Evolutionary conservation across 371 early-diverging fungal species (phyloP), one percentile per base, ranked within the genome.

Genomic region (Pancytospora epiphaga): DNA sequence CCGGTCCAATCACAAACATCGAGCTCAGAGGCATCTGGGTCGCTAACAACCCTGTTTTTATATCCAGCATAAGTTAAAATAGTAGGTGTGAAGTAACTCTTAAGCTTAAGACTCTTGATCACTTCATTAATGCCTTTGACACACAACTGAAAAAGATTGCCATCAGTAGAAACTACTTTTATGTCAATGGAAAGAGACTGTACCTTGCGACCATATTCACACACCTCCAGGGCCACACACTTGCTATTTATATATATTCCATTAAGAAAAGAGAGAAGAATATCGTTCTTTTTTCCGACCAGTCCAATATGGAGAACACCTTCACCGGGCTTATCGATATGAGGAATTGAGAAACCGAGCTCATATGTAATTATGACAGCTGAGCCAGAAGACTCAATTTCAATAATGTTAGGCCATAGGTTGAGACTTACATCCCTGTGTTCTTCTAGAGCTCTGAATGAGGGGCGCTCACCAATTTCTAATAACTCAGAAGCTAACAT

Each of bases 281-380:
- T 27, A 29, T 54, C 56, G 56, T 54, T 54, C 56, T 54, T 54
- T 34, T 29, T 54, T 9, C 29, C 29, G 30, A 19, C 56, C 30
- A 54, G 29, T 19, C 9, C 9, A 54, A 54, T 54, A 6, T 54
- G 56, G 56, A 54, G 19, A 34, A 54, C 19, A 34, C 56, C 56
- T 19, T 54, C 56, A 19, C 29, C 29, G 9, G 56, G 56, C 56
- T 19, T 9, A 19, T 54, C 56, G 9, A 19, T 6, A 54, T 54
- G 19, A 9, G 56, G 56, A 27, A 34, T 19, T 9, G 56, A 30
- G 18, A 12, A 9, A 19, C 9, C 9, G 12, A 9, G 6, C 9
- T 34, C 19, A 19, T 54, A 54, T 34, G 56, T 54, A 9, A 54
- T 9, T 9, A 34, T 19, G 29, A 54, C 34, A 34, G 12, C 29